Evolutionary conservation across 768 basidiomycete genomes (phyloP).

Genomic region (Suillus occidentalis): DNA sequence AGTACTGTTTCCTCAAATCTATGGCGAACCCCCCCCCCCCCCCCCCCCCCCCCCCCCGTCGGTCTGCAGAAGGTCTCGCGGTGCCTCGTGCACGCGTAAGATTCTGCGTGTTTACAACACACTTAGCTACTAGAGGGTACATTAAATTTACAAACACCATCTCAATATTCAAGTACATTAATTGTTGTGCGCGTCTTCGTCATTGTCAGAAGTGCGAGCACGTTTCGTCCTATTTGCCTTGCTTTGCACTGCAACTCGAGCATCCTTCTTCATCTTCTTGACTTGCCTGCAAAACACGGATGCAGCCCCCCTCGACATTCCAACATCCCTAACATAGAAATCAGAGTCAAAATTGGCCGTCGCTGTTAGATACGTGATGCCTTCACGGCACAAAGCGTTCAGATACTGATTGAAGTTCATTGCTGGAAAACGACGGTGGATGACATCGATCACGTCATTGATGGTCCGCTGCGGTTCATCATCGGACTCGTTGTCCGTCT

Average conservation of each 20-base stretch:
- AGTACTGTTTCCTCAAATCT: too few relatives aligned
- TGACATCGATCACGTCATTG: neutral
- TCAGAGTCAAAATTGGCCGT: constrained; percentile 6
- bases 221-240: neutral
- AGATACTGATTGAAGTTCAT: neutral
- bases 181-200: neutral
- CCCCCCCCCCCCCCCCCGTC: too few relatives aligned
- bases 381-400: neutral
- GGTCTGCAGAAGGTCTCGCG: too few relatives aligned
- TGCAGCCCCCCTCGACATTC: constrained; percentile 2
- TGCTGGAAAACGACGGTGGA: neutral
- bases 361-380: neutral
- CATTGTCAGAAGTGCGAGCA: neutral
- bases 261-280: neutral
- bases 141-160: neutral
- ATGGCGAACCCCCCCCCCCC: too few relatives aligned
- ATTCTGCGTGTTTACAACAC: neutral
- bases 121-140: neutral
- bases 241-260: neutral
- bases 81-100: neutral
- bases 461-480: neutral
- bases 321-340: constrained; percentile 22
- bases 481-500: neutral
- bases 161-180: neutral
- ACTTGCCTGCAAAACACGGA: neutral